These are phyloP conservation scores for Sapria himalayana DNA, from an alignment of 345 rosid genomes.

Conservation along the genomic window DNA sequence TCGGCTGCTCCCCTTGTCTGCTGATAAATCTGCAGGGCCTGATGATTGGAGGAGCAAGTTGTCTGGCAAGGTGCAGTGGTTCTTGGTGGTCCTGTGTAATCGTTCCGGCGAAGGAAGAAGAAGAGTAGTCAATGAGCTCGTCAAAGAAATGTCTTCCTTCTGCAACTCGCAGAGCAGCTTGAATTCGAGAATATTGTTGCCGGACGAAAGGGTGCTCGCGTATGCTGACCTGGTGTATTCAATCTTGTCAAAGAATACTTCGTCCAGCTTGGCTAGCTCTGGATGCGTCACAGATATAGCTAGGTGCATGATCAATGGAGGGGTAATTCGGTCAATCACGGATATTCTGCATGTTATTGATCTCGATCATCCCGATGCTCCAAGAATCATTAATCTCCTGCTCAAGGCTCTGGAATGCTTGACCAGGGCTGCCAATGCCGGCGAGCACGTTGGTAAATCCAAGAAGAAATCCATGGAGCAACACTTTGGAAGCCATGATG, in stretches of 20 bases:
- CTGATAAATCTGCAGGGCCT: constrained; percentile 53
- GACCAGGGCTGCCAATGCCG: constrained; percentile 83
- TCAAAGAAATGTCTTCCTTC: constrained; percentile 50
- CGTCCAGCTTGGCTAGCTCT: constrained; percentile 62
- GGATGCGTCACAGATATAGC: constrained; percentile 88
- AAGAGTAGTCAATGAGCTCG: constrained; percentile 69
- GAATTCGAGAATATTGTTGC: constrained; percentile 28
- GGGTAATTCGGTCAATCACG: constrained; percentile 60
- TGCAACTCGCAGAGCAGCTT: constrained; percentile 49
- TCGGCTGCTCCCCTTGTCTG: constrained; percentile 47
- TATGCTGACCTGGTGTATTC: constrained; percentile 63
- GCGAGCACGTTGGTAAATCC: constrained; percentile 49
- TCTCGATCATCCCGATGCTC: constrained; percentile 93
- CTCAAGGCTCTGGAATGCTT: constrained; percentile 74
- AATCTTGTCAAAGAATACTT: constrained; percentile 68
- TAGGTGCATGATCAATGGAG: constrained; percentile 86
- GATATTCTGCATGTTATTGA: constrained; percentile 70
- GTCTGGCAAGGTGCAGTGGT: constrained; percentile 84
- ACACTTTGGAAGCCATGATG: constrained; percentile 28
- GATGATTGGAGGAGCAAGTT: constrained; percentile 79
- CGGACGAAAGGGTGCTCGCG: constrained; percentile 57
- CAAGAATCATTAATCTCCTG: constrained; percentile 64
- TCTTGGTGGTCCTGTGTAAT: constrained; percentile 69
- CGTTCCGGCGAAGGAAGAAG: constrained; percentile 88
- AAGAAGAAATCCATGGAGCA: constrained; percentile 35